Evolutionary conservation across 169 alveolate species (phyloP), one percentile per base, ranked within the genome.

Genomic region (Cytauxzoon felis): DNA sequence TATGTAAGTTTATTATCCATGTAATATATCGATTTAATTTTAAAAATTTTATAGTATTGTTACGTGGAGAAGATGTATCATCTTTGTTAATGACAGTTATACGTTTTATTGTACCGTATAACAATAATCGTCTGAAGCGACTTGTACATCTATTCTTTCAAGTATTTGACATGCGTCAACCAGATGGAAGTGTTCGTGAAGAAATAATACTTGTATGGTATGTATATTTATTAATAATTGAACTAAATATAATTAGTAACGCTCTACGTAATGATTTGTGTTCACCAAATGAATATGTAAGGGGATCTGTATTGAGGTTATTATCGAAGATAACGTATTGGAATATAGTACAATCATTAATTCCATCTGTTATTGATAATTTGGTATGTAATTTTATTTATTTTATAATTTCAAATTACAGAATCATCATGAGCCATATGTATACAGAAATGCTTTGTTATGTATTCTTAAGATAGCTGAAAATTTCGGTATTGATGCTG

Each of bases 231-330:
- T 13, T 38, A 38, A 38, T 38, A 13, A 38, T 13, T 38, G 13
- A 38, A 38, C 13, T 38, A 38, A 13, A 13, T 38, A 38, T 13
- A 29, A 16, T 9, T 43, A 58, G 99, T 81, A 96, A 96, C 87
- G 96, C 97, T 8, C 78, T 96, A 65, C 78, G 98, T 64, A 95
- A 94, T 59, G 98, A 96, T 72, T 80, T 96, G 29, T 90, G 91
- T 21, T 92, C 95, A 36, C 98, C 99, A 0, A 96, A 96, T 75
- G 99, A 96, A 57, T 96, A 89, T 60, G 92, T 96, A 4, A 65
- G 98, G 65, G 99, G 98, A 1, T 88, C 98, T 23, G 94, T 98
- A n/a, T 78, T 96, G 29, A 85, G 98, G 60, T 82, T 96, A 49
- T 82, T 96, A 24, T 87, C 97, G 36, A 94, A 94, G 78, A 80